Conservation (phyloP, 495 filamentous ascomycete species). For the Penicillium crystallinum region DNA sequence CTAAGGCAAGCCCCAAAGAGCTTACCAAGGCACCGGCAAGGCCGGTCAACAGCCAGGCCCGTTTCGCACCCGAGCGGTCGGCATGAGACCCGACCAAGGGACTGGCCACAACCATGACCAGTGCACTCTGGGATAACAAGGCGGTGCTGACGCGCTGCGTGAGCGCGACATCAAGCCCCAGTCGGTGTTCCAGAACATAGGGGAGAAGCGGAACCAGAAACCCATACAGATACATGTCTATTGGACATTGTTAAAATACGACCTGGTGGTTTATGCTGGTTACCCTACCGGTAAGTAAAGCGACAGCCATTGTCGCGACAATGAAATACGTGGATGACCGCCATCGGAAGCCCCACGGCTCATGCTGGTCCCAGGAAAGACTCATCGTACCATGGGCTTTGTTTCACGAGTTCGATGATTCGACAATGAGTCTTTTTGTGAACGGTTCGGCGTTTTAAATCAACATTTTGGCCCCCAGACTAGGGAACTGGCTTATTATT, state of each 20-base stretch:
- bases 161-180: conserved; percentile 14
- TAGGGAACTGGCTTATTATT: background rate
- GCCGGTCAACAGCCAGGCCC: conserved; percentile 8
- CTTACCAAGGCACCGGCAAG: conserved; percentile 8
- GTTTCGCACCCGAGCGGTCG: conserved; percentile 12
- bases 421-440: too few relatives aligned
- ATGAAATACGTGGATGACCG: conserved; percentile 23
- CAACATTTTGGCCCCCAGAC: background rate
- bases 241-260: conserved; percentile 41
- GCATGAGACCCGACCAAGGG: conserved; percentile 17
- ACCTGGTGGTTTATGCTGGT: conserved; percentile 16
- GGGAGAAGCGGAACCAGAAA: conserved; percentile 28
- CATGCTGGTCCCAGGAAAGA: background rate
- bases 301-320: conserved; percentile 20
- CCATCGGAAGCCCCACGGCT: conserved; percentile 8
- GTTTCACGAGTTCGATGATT: background rate
- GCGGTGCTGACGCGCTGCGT: conserved; percentile 23
- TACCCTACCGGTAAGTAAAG: conserved; percentile 27
- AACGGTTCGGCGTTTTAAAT: background rate
- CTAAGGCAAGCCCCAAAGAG: background rate
- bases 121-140: conserved; percentile 16
- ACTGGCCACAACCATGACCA: conserved; percentile 18
- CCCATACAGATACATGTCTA: conserved; percentile 26
- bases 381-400: background rate
- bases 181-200: conserved; percentile 23